These are phyloP conservation scores for Annulohypoxylon bovei DNA, from an alignment of 495 filamentous ascomycete genomes.

Conservation along the genomic window DNA sequence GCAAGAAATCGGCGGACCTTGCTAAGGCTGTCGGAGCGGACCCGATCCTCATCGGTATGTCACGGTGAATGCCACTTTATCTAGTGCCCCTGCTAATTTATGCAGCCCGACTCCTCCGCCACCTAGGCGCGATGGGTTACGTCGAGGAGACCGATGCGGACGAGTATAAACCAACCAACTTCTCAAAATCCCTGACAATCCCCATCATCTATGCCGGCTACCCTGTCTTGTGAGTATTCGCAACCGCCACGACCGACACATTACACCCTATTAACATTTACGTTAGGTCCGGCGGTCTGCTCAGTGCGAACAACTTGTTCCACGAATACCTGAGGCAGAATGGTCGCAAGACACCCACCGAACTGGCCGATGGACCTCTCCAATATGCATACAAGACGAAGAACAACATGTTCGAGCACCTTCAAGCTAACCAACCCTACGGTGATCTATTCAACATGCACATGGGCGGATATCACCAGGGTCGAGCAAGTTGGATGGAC, in stretches of 20 bases:
- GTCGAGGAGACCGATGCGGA: constrained; percentile 53
- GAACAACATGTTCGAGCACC: constrained; percentile 46
- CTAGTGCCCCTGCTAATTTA: not conserved
- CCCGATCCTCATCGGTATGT: constrained; percentile 6
- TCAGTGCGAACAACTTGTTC: not conserved
- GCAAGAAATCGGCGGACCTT: constrained; percentile 23
- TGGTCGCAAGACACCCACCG: constrained; percentile 33
- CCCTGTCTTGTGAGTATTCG: constrained; percentile 7
- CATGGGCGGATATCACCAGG: constrained; percentile 58
- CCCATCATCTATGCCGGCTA: constrained; percentile 50
- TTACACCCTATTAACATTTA: not conserved
- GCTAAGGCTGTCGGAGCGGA: constrained; percentile 11
- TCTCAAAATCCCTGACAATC: constrained; percentile 49
- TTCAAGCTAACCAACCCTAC: constrained; percentile 27
- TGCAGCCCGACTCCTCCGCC: constrained; percentile 51
- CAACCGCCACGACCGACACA: not conserved
- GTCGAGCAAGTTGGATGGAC: constrained; percentile 60
- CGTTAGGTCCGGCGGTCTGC: not conserved
- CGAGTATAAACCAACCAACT: constrained; percentile 54
- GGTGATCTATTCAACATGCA: constrained; percentile 54
- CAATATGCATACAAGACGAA: constrained; percentile 44
- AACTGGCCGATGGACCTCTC: constrained; percentile 35
- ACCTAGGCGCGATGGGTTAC: constrained; percentile 57
- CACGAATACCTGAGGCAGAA: constrained; percentile 20
- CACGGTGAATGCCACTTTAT: not conserved